These are phyloP conservation scores for Clitopilus passeckerianus DNA, from an alignment of 768 basidiomycete species.

Conservation along the genomic window DNA sequence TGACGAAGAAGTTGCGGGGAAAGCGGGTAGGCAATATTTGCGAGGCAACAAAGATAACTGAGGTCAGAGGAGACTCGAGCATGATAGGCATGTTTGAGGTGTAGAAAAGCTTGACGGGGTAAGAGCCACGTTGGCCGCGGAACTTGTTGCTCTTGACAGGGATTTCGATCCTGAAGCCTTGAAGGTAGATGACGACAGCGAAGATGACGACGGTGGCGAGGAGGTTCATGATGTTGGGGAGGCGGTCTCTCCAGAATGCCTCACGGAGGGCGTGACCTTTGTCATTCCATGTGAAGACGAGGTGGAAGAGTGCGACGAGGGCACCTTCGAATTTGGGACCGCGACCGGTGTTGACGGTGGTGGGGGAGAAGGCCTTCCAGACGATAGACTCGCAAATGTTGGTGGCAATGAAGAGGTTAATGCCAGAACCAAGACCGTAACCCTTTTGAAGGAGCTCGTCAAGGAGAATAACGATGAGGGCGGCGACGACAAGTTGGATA, in stretches of 20 bases:
- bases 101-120: conserved; percentile 98
- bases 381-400: conserved; percentile 99
- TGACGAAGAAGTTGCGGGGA: conserved; percentile 87
- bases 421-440: conserved; percentile 97
- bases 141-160: conserved; percentile 96
- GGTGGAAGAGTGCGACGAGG: conserved; percentile 93
- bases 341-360: conserved; percentile 95
- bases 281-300: conserved; percentile 97
- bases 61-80: conserved; percentile 90
- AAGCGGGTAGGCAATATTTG: conserved; percentile 94
- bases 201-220: conserved; percentile 90
- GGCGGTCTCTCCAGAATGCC: conserved; percentile 95
- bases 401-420: conserved; percentile 98
- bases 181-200: conserved; percentile 94
- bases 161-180: conserved; percentile 98
- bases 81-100: conserved; percentile 99
- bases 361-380: conserved; percentile 99
- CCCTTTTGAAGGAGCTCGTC: conserved; percentile 99
- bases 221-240: conserved; percentile 98
- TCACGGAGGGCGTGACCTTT: conserved; percentile 95
- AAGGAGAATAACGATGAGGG: conserved; percentile 95
- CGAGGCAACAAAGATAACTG: conserved; percentile 91
- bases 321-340: conserved; percentile 99
- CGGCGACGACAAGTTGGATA: conserved; percentile 90
- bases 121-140: conserved; percentile 92